phyloP scores from a whole-genome alignment of 345 rosid species.

The Capsella bursapastoris region DNA sequence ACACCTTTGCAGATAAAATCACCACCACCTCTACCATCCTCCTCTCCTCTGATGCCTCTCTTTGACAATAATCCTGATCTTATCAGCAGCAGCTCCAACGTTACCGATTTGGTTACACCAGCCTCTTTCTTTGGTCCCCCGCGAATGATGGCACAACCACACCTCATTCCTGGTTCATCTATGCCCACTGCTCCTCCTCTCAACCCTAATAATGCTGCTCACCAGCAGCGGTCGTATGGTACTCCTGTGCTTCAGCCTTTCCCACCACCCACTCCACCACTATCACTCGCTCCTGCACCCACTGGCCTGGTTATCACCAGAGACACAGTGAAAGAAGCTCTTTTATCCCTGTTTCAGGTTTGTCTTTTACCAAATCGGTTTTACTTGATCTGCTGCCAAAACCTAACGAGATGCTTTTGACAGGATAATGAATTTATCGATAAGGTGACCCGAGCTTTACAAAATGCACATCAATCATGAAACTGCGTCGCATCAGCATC shows the following conservation, averaged over 20 bases:
- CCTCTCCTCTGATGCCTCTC: conserved; percentile 55
- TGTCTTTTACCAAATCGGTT: conserved; percentile 39
- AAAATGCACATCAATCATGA: conserved; percentile 70
- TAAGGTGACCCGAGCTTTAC: conserved; percentile 70
- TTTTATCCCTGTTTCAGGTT: conserved; percentile 78
- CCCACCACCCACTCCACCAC: conserved; percentile 93
- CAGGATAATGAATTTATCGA: conserved; percentile 85
- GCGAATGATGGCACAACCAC: conserved; percentile 51
- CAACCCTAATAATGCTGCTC: conserved; percentile 50
- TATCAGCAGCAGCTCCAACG: conserved; percentile 47
- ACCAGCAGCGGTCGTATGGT: conserved; percentile 70
- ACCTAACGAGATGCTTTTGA: conserved; percentile 24
- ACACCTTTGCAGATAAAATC: conserved; percentile 59
- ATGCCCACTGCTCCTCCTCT: conserved; percentile 65
- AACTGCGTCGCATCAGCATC: conserved; percentile 8
- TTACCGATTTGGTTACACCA: conserved; percentile 72
- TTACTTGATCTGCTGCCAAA: conserved; percentile 6
- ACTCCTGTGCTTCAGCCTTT: conserved; percentile 92
- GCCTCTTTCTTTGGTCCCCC: conserved; percentile 65
- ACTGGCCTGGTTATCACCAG: conserved; percentile 58
- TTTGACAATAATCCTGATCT: conserved; percentile 54
- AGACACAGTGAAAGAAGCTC: conserved; percentile 83
- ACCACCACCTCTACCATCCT: conserved; percentile 52
- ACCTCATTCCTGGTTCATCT: conserved; percentile 50
- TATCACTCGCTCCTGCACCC: conserved; percentile 74